phyloP scores from a whole-genome alignment of 106 monocot genomes.

The Posidonia australis region DNA sequence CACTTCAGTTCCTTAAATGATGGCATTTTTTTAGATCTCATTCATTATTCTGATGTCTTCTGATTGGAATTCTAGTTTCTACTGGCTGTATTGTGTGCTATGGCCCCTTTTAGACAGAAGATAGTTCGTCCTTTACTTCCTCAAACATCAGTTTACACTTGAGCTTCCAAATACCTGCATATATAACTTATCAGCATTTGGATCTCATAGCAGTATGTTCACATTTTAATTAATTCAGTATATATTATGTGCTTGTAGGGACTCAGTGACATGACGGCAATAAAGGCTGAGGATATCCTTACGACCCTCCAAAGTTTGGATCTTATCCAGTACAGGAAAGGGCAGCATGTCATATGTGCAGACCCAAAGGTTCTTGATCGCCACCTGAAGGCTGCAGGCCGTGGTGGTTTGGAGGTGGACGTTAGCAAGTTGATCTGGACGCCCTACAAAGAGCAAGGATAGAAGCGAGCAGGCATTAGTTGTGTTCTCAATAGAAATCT shows the following conservation, averaged over 20 bases:
- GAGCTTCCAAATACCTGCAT: too few species aligned
- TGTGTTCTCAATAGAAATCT: too few species aligned
- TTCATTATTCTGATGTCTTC: too few species aligned
- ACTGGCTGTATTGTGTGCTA: too few species aligned
- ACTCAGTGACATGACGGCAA: constrained; percentile 95
- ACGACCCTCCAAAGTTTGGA: constrained; percentile 75
- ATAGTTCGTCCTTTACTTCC: background rate
- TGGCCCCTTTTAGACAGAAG: background rate
- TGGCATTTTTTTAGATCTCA: too few species aligned
- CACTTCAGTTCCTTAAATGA: too few species aligned
- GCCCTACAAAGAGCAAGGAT: constrained; percentile 94
- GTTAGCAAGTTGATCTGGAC: constrained; percentile 93
- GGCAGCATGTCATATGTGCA: constrained; percentile 89
- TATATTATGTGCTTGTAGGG: constrained; percentile 34
- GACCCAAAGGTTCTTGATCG: constrained; percentile 95
- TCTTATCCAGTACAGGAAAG: constrained; percentile 91
- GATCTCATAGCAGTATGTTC: too few species aligned
- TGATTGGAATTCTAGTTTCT: too few species aligned
- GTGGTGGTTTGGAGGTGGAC: constrained; percentile 85
- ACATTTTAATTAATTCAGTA: too few species aligned
- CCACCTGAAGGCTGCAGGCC: constrained; percentile 86
- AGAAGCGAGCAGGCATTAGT: background rate
- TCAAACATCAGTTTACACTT: background rate
- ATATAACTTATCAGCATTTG: too few species aligned
- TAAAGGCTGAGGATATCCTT: constrained; percentile 82